Conservation (phyloP, 2,329 filamentous ascomycete species). For the Aspergillus costaricaensis region DNA sequence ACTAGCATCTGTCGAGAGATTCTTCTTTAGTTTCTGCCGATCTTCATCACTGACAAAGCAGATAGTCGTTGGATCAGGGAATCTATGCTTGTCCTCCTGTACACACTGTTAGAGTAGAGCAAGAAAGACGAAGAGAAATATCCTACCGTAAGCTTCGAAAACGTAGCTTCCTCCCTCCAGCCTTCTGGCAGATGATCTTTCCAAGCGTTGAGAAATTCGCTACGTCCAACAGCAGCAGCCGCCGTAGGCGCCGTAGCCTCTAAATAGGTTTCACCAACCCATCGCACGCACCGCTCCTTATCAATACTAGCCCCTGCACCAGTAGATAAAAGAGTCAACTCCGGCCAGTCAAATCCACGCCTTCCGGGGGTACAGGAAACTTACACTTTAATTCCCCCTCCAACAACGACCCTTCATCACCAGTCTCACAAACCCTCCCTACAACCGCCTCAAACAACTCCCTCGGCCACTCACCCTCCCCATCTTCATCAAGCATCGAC, state of each 20-base stretch:
- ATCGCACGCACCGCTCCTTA: slow-evolving; percentile 34
- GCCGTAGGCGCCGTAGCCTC: slow-evolving; percentile 39
- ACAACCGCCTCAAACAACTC: slow-evolving; percentile 43
- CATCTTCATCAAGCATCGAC: slow-evolving; percentile 40
- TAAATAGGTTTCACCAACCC: slow-evolving; percentile 45
- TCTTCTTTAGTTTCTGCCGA: slow-evolving; percentile 31
- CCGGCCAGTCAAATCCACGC: not conserved
- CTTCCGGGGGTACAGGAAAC: slow-evolving; percentile 17
- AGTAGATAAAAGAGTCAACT: slow-evolving; percentile 8
- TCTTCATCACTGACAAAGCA: slow-evolving; percentile 37
- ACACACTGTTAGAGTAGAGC: slow-evolving; percentile 10
- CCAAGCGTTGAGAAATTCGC: slow-evolving; percentile 42
- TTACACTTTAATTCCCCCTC: slow-evolving; percentile 39
- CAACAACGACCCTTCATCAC: slow-evolving; percentile 19
- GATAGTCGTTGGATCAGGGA: slow-evolving; percentile 39
- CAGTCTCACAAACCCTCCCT: slow-evolving; percentile 34
- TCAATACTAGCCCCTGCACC: slow-evolving; percentile 44
- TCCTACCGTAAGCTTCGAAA: slow-evolving; percentile 38
- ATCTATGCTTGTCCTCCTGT: slow-evolving; percentile 37
- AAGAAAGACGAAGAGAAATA: not conserved
- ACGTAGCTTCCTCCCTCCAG: slow-evolving; percentile 40
- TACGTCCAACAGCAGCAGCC: slow-evolving; percentile 32
- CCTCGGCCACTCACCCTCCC: slow-evolving; percentile 34
- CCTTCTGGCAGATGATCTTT: slow-evolving; percentile 47
- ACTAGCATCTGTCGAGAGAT: slow-evolving; percentile 24